Percentiles rank a stretch among this genome's conserved stretches.
Evolutionary conservation across 202 grass and related monocot species (phyloP).

Genomic region (Panicum virgatum): DNA sequence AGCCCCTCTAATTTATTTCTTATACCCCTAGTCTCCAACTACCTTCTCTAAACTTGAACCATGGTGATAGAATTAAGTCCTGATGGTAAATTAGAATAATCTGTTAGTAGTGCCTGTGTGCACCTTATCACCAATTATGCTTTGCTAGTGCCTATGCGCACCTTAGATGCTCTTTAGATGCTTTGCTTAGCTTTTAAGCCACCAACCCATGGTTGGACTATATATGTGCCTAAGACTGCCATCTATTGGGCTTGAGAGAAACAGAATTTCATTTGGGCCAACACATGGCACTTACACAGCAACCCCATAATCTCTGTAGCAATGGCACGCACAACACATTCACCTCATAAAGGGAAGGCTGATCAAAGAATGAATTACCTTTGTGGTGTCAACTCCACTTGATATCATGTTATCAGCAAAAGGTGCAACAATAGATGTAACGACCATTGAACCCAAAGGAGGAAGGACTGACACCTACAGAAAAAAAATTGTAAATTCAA

Average conservation of each 20-base stretch:
- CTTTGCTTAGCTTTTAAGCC: too few relatives aligned
- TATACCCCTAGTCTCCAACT: not conserved
- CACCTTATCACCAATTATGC: too few relatives aligned
- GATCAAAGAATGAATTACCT: constrained; percentile 49
- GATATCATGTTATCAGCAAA: constrained; percentile 96
- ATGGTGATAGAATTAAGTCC: too few relatives aligned
- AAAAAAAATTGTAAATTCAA: constrained; percentile 37
- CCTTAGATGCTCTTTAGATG: too few relatives aligned
- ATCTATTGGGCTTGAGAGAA: too few relatives aligned
- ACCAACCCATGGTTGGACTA: too few relatives aligned
- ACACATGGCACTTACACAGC: not conserved
- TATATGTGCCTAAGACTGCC: too few relatives aligned
- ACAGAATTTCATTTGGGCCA: too few relatives aligned
- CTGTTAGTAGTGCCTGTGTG: too few relatives aligned
- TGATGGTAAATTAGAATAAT: too few relatives aligned
- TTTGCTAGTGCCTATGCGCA: too few relatives aligned
- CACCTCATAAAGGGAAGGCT: constrained; percentile 11
- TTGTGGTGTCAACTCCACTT: constrained; percentile 85
- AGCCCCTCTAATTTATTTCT: not conserved
- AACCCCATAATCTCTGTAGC: not conserved
- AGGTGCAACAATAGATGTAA: constrained; percentile 87
- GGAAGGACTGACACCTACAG: constrained; percentile 86
- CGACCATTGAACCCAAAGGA: constrained; percentile 82
- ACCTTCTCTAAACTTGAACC: not conserved
- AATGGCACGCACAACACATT: not conserved